Conservation (phyloP, 345 rosid genomes). For the Abelmoschus esculentus region DNA sequence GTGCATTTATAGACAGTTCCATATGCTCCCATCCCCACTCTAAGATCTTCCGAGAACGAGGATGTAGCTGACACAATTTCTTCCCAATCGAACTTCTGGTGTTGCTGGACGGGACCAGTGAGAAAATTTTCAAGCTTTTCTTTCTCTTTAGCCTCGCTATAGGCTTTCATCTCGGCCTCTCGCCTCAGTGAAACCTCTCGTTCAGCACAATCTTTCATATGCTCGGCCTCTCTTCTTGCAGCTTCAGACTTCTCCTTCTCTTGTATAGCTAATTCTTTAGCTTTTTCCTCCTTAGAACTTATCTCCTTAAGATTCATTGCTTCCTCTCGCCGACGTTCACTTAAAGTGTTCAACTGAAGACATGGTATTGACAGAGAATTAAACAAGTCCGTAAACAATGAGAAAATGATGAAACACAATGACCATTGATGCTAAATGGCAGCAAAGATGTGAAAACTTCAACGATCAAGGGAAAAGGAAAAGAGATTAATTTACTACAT, state of each 20-base stretch:
- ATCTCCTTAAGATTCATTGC: conserved; percentile 47
- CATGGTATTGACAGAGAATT: neutral
- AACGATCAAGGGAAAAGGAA: neutral
- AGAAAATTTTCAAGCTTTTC: conserved; percentile 62
- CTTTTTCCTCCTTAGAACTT: conserved; percentile 44
- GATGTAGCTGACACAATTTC: conserved; percentile 75
- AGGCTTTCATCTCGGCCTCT: conserved; percentile 54
- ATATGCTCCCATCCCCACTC: conserved; percentile 73
- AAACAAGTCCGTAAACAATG: neutral
- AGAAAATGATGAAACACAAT: neutral
- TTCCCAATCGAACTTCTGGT: conserved; percentile 64
- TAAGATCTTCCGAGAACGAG: conserved; percentile 62
- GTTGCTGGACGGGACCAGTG: conserved; percentile 37
- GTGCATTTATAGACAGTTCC: conserved; percentile 71
- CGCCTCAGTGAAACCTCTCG: conserved; percentile 48
- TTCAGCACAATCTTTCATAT: conserved; percentile 32
- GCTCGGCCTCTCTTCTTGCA: conserved; percentile 47
- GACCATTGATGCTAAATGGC: neutral
- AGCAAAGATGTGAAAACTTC: neutral
- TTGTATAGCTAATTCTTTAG: conserved; percentile 40
- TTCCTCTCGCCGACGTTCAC: conserved; percentile 44
- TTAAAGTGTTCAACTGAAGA: conserved; percentile 43
- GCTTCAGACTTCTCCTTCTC: conserved; percentile 56
- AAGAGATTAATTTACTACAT: neutral
- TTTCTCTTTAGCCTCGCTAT: conserved; percentile 51